Evolutionary conservation across 2,329 filamentous ascomycete genomes (phyloP), one percentile per base, ranked within the genome.

Genomic region (Colletotrichum nymphaeae): DNA sequence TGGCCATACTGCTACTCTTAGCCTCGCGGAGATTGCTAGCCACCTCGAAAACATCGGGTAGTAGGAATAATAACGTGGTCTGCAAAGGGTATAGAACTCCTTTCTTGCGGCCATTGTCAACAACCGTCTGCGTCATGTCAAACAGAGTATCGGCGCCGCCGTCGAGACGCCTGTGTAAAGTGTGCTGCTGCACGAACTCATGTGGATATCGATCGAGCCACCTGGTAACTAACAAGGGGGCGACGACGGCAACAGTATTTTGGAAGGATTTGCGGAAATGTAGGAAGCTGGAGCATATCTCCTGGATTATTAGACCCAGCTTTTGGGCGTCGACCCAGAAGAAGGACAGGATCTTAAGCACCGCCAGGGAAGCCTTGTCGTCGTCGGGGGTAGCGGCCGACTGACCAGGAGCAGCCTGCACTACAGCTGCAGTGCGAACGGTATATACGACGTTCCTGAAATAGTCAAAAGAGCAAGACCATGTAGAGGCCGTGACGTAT

Each of bases 21-120:
- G 87, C 87, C 75, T 93, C 91, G 71, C 90, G 87, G 79, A 93
- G 84, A 79, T 92, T 92, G 80, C 90, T 92, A 30, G 91, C 91
- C 42, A 93, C 90, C 80, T 93, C 90, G 75, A 93, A 93, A 6
- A 93, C 89, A 76, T 93, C 92, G 4, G 92, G 92, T 9, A 93
- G 83, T 9, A 93, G 84, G 72, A 93, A 88, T 11, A 93, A 81
- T 5, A 93, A 82, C 14, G 88, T 86, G 2, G 87, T 90, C 78
- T 93, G 92, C 64, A 93, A 84, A 19, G 91, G 91, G 76, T 88
- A 91, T 24, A 93, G 83, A 37, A 89, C 82, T 4, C 85, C 85
- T 75, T 87, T 90, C 60, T 88, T 86, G 74, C 87, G 87, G 49
- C 85, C 86, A 67, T 87, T 89, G 78, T 93, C 91, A 46, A 87